Evolutionary conservation across 2,329 filamentous ascomycete genomes (phyloP), one percentile per base, ranked within the genome.

Genomic region (Microcyclosporella mali): DNA sequence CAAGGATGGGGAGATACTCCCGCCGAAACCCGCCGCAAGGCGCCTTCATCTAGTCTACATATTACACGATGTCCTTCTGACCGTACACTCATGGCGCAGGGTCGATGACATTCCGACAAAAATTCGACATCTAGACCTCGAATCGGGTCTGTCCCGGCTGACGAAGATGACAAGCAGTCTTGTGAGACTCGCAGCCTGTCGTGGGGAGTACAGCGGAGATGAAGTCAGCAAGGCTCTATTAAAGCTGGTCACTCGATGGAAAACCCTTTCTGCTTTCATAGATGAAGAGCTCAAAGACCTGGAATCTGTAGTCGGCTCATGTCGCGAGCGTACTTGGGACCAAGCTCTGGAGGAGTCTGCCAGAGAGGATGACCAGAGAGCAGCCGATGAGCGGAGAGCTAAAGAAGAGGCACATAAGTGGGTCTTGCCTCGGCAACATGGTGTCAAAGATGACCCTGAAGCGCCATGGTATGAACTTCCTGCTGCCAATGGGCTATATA

Each of bases 391-490:
- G 33, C 25, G 36, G 8, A 42, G 30, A 16, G 39, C 28, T 12
- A 31, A 37, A 37, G 40, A 40, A n/a, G 45, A 47, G 33, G 37
- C 32, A 17, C n/a, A 37, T 10, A 47, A 49, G 21, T 51, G 52
- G 46, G 29, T 50, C 0, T 32, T 61, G 4, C 57, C 58, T 2
- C 14, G 18, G 7, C 50, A 49, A 6, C 60, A 62, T 36, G 49
- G 54, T 8, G 45, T 58, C 11, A 51, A 51, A 21, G 46, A 53
- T 38, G 51, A 60, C 14, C 53, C 52, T 12, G 43, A 46, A 16
- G 53, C 57, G 11, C 50, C 55, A 2, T 61, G 59, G 58, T 53
- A 61, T 38, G 54, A 55, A 18, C 56, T 62, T 10, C 60, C 60
- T 4, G 60, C 60, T 7, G 53, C 56, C 4, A 62, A 62, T 33